phyloP scores from a whole-genome alignment of 148 eudicot species.

The Fagopyrum tataricum region DNA sequence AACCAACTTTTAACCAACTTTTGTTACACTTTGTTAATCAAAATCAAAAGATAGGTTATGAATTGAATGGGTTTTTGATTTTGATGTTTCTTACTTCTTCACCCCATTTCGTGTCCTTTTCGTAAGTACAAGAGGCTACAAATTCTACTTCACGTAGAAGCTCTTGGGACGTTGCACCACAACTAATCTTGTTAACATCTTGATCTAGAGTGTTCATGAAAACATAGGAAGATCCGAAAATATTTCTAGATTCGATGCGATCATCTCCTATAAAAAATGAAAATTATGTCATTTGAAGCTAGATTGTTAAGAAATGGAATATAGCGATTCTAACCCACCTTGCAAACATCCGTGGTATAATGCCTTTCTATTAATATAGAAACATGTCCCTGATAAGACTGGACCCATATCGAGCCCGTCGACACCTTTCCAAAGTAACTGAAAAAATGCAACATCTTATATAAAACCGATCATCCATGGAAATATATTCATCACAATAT shows the following conservation, averaged over 20 bases:
- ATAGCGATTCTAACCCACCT: neutral
- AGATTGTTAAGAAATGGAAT: neutral
- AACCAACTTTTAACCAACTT: neutral
- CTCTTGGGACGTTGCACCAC: neutral
- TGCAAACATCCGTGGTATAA: constrained; percentile 25
- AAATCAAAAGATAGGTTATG: neutral
- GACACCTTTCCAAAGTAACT: constrained; percentile 41
- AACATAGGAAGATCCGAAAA: neutral
- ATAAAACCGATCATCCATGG: neutral
- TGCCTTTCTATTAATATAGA: constrained; percentile 56
- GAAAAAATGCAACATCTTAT: neutral
- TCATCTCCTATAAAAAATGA: neutral
- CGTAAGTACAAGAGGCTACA: constrained; percentile 8
- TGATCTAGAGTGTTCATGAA: constrained; percentile 8
- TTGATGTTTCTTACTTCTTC: constrained; percentile 1
- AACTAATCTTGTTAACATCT: neutral
- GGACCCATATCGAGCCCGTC: constrained; percentile 57
- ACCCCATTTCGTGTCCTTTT: constrained; percentile 13
- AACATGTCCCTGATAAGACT: constrained; percentile 45
- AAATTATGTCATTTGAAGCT: neutral
- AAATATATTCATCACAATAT: neutral
- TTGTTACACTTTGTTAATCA: neutral
- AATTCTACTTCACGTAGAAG: constrained; percentile 1
- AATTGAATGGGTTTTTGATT: neutral
- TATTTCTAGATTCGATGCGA: neutral